Evolutionary conservation across 352 stramenopile species (phyloP).

Genomic region (Globisporangium barbulae): DNA sequence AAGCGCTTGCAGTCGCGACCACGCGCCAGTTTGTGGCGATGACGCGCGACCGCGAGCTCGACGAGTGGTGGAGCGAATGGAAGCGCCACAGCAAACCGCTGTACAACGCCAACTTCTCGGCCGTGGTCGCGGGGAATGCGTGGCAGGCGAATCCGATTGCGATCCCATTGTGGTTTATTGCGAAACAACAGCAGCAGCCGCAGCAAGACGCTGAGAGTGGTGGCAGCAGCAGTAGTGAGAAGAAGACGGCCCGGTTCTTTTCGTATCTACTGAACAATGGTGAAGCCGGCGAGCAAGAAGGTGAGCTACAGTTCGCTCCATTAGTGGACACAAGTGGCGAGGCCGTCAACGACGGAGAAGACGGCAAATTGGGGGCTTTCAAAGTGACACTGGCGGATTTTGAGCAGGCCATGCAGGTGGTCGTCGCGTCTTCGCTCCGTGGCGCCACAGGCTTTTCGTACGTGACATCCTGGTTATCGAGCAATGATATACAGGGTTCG

Average conservation of each 20-base stretch:
- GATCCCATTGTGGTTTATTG: constrained; percentile 71
- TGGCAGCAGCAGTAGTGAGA: background rate
- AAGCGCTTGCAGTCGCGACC: constrained; percentile 66
- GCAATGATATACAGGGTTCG: no score
- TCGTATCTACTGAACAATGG: constrained; percentile 32
- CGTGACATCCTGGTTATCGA: constrained; percentile 11
- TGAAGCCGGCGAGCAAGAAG: background rate
- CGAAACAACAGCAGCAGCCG: constrained; percentile 23
- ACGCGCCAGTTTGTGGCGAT: constrained; percentile 59
- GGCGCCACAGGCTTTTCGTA: constrained; percentile 54
- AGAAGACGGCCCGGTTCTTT: constrained; percentile 29
- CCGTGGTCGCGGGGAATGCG: constrained; percentile 44
- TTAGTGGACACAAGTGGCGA: background rate
- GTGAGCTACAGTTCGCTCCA: constrained; percentile 1
- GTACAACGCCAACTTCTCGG: constrained; percentile 34
- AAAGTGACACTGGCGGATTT: constrained; percentile 70
- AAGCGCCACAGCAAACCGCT: constrained; percentile 39
- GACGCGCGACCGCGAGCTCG: constrained; percentile 41
- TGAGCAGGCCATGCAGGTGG: constrained; percentile 64
- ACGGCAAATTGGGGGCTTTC: constrained; percentile 21
- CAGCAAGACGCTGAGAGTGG: background rate
- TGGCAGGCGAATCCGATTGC: constrained; percentile 56
- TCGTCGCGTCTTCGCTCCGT: constrained; percentile 65
- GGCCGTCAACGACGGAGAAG: background rate
- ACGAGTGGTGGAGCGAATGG: constrained; percentile 62